phyloP scores from a whole-genome alignment of 2,329 filamentous ascomycete genomes.

The Cordyceps cateniannulata region DNA sequence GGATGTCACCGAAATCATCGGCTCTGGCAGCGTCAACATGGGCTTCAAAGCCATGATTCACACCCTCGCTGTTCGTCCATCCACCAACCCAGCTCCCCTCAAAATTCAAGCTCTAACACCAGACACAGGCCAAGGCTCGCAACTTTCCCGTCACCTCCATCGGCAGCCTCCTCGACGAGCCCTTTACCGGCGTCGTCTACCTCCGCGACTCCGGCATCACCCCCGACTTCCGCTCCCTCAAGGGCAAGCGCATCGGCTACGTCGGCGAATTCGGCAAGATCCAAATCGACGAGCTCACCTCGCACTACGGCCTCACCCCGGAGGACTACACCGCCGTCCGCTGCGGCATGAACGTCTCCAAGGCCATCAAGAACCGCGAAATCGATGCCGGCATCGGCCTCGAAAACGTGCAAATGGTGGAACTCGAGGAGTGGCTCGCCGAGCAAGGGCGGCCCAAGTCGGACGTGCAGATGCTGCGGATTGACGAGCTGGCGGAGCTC shows the following conservation, averaged over 20 bases:
- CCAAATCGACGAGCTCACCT: slow-evolving; percentile 75
- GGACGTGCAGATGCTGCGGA: slow-evolving; percentile 75
- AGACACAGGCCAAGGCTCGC: slow-evolving; percentile 60
- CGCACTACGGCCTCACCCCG: slow-evolving; percentile 68
- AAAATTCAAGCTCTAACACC: slow-evolving; percentile 5
- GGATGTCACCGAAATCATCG: slow-evolving; percentile 79
- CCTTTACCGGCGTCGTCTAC: slow-evolving; percentile 74
- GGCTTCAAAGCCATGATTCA: slow-evolving; percentile 84
- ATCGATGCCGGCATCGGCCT: slow-evolving; percentile 72
- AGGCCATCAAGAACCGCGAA: slow-evolving; percentile 64
- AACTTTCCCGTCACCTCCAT: slow-evolving; percentile 67
- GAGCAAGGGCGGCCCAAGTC: slow-evolving; percentile 53
- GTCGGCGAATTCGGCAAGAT: slow-evolving; percentile 80
- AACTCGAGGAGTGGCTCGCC: slow-evolving; percentile 69
- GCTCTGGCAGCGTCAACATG: slow-evolving; percentile 67
- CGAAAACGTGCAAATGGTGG: slow-evolving; percentile 79
- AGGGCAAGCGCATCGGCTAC: slow-evolving; percentile 72
- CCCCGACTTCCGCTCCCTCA: slow-evolving; percentile 65
- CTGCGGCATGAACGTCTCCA: slow-evolving; percentile 76
- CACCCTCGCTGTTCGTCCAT: slow-evolving; percentile 53
- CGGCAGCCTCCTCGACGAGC: slow-evolving; percentile 70
- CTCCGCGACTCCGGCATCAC: slow-evolving; percentile 70
- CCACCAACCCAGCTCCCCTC: neutral
- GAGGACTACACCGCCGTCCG: slow-evolving; percentile 69
- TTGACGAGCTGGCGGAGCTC: slow-evolving; percentile 71